Conservation (phyloP, 257 asterid species). For the Lantana camara region DNA sequence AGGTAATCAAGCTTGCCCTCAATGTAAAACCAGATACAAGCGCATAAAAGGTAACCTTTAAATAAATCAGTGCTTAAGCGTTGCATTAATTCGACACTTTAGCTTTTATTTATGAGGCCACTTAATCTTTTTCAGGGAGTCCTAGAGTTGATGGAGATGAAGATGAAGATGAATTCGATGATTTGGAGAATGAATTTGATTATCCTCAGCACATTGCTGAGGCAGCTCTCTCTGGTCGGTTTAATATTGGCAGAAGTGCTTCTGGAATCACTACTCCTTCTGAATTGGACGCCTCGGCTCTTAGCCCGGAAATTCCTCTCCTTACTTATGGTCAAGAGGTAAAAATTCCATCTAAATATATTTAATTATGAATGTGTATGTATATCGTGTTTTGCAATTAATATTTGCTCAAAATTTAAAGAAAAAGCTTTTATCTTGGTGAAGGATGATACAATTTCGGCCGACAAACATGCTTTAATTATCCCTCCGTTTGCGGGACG, state of each 20-base stretch:
- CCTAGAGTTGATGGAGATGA: constrained; percentile 95
- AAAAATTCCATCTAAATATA: constrained; percentile 11
- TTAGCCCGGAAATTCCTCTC: constrained; percentile 71
- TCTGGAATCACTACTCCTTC: constrained; percentile 60
- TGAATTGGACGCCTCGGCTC: constrained; percentile 56
- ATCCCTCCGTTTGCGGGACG: constrained; percentile 71
- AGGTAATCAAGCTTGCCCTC: constrained; percentile 93
- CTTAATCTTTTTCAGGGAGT: constrained; percentile 51
- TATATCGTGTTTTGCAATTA: background rate
- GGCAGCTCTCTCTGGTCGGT: constrained; percentile 51
- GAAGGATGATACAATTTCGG: constrained; percentile 80
- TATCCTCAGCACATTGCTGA: constrained; percentile 58
- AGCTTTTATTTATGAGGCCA: background rate
- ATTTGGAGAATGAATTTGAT: constrained; percentile 79
- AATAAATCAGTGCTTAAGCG: background rate
- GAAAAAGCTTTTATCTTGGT: background rate
- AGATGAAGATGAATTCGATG: constrained; percentile 89
- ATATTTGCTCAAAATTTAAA: constrained; percentile 5
- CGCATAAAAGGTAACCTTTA: constrained; percentile 68
- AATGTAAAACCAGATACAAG: constrained; percentile 87
- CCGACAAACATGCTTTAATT: constrained; percentile 82
- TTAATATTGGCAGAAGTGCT: constrained; percentile 44
- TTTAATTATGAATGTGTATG: background rate
- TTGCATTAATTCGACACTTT: too few relatives aligned
- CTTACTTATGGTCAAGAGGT: constrained; percentile 96